phyloP scores from a whole-genome alignment of 179 eudicot genomes.

The Actinidia arguta region DNA sequence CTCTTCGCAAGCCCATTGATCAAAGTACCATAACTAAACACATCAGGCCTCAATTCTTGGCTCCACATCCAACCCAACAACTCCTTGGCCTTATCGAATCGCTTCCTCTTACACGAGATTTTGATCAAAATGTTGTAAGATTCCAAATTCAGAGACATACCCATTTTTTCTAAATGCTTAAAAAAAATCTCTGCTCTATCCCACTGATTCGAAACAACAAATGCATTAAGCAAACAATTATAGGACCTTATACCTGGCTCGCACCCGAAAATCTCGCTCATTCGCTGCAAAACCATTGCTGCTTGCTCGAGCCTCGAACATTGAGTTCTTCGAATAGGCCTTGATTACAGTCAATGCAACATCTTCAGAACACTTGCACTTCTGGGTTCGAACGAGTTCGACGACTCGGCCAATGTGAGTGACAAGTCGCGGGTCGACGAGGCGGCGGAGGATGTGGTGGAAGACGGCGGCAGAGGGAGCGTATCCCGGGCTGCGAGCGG shows the following conservation, averaged over 20 bases:
- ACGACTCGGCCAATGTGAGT: conserved; percentile 53
- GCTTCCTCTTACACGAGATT: conserved; percentile 59
- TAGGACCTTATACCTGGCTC: conserved; percentile 70
- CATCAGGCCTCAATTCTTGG: conserved; percentile 55
- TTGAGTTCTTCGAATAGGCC: conserved; percentile 58
- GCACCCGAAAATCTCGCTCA: conserved; percentile 75
- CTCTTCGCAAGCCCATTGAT: conserved; percentile 61
- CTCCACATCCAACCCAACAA: conserved; percentile 61
- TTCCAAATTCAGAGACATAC: conserved; percentile 60
- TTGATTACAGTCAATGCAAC: conserved; percentile 65
- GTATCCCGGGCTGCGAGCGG: conserved; percentile 44
- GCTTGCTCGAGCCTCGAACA: conserved; percentile 70
- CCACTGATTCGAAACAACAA: conserved; percentile 49
- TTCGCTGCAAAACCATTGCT: conserved; percentile 52
- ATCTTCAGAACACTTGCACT: conserved; percentile 63
- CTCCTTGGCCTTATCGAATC: conserved; percentile 51
- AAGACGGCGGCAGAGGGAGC: conserved; percentile 47
- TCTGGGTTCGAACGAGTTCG: conserved; percentile 53
- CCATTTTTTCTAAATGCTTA: conserved; percentile 45
- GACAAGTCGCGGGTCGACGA: conserved; percentile 39
- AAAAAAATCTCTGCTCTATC: conserved; percentile 67
- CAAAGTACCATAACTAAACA: conserved; percentile 71
- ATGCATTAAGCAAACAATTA: conserved; percentile 72
- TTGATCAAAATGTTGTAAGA: conserved; percentile 74
- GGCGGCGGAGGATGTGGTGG: conserved; percentile 81